Evolutionary conservation across 208 protist genomes (phyloP).

Genomic region (Crithidia brevicula): DNA sequence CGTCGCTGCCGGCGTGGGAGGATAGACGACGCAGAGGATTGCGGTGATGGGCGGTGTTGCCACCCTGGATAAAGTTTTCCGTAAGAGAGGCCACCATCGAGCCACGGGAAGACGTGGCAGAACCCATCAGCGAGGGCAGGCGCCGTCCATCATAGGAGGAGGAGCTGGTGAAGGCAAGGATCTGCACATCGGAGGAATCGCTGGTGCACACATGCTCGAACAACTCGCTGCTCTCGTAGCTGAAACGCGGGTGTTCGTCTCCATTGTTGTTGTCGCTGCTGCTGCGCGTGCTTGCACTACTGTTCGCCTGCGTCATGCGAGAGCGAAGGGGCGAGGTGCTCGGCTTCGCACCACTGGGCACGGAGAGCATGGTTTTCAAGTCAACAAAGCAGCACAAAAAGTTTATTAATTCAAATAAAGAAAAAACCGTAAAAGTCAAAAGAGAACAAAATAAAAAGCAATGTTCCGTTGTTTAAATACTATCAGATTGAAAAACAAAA

Average conservation of each 20-base stretch:
- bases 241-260: neutral
- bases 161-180: constrained; percentile 1
- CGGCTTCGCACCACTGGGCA: neutral
- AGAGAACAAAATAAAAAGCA: neutral
- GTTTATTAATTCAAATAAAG: neutral
- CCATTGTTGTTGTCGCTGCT: neutral
- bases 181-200: neutral
- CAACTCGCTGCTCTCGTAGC: neutral
- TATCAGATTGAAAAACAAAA: neutral
- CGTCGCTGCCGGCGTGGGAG: neutral
- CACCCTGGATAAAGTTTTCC: neutral
- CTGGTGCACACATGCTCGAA: neutral
- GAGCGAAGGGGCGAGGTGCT: neutral
- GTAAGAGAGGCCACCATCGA: constrained; percentile 7
- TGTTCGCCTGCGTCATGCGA: neutral
- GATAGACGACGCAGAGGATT: neutral
- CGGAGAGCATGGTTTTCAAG: neutral
- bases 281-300: neutral
- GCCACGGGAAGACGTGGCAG: neutral
- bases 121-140: constrained; percentile 4
- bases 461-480: too few species aligned
- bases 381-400: neutral
- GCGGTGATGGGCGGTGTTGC: neutral
- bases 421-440: neutral
- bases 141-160: neutral